Conservation (phyloP, 163 green algal genomes). For the Scenedesmus sp. region DNA sequence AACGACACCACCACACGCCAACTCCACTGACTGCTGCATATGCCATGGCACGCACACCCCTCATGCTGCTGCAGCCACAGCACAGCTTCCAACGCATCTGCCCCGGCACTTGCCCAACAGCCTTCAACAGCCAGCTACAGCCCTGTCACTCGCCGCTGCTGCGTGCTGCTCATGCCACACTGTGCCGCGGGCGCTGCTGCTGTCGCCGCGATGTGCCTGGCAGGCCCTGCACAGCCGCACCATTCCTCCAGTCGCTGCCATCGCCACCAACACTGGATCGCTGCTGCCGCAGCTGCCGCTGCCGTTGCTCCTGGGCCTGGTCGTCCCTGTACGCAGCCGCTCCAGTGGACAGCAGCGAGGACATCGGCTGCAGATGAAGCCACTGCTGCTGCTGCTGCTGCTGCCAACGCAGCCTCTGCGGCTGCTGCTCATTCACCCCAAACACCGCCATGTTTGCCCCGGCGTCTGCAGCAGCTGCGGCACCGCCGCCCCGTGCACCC, state of each 20-base stretch:
- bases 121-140: no score
- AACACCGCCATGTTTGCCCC: neutral
- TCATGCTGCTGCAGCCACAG: no score
- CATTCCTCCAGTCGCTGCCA: neutral
- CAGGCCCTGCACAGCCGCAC: neutral
- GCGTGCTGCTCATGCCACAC: neutral
- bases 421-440: conserved; percentile 27
- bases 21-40: no score
- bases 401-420: conserved; percentile 18
- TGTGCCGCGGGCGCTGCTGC: neutral
- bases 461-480: neutral
- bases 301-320: neutral
- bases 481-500: neutral
- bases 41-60: no score
- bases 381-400: conserved; percentile 28
- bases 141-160: no score
- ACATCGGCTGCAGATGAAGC: neutral
- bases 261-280: neutral
- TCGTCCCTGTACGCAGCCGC: neutral
- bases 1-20: no score
- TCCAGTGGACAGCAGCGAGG: neutral
- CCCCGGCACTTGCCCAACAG: no score
- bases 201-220: neutral
- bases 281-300: neutral
- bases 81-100: no score